phyloP scores from a whole-genome alignment of 2,329 filamentous ascomycete genomes.

The Penicillium sp. region DNA sequence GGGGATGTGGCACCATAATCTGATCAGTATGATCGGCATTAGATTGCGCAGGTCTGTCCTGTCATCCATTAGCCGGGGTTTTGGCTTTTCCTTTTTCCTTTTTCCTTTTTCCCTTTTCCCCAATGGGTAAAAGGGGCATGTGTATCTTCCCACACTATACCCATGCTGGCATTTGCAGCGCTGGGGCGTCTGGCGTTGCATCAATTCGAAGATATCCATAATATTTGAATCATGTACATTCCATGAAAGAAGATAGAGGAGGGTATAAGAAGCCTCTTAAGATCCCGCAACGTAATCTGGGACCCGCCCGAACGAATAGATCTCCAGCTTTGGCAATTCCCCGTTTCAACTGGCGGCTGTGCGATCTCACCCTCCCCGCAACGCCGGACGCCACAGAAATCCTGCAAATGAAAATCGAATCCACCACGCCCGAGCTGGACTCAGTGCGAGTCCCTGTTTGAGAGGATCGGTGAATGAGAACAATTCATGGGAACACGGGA shows the following conservation, averaged over 20 bases:
- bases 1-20: background rate
- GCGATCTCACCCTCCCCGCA: background rate
- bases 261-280: constrained; percentile 6
- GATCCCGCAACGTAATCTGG: constrained; percentile 2
- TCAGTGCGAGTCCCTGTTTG: too few relatives aligned
- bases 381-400: background rate
- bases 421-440: constrained; percentile 10
- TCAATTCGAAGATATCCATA: background rate
- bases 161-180: constrained; percentile 16
- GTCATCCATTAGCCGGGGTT: background rate
- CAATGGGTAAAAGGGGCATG: background rate
- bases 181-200: constrained; percentile 16
- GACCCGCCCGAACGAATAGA: background rate
- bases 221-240: background rate
- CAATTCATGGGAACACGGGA: too few relatives aligned
- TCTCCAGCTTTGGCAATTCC: background rate
- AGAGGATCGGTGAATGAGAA: too few relatives aligned
- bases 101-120: background rate
- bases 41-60: background rate
- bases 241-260: too few relatives aligned
- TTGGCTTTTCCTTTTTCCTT: constrained; percentile 1
- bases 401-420: constrained; percentile 8
- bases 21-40: background rate
- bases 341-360: background rate
- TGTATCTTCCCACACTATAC: constrained; percentile 15